phyloP scores from a whole-genome alignment of 768 basidiomycete species.

The Mycena olivaceomarginata region DNA sequence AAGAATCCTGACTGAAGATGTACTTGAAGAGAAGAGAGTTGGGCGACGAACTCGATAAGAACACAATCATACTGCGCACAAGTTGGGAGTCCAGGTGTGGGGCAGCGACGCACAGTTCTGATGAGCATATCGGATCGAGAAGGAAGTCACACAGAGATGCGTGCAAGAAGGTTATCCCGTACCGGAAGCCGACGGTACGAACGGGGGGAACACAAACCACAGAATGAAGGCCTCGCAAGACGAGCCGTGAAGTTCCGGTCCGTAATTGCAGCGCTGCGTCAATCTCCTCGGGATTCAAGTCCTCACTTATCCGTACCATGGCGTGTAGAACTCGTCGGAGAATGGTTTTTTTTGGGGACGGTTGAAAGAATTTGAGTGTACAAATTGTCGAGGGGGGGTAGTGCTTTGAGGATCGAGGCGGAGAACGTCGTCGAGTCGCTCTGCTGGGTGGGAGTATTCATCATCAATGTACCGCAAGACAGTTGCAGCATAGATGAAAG shows the following conservation, averaged over 20 bases:
- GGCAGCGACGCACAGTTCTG: background rate
- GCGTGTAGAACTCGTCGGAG: constrained; percentile 20
- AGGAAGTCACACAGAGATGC: constrained; percentile 25
- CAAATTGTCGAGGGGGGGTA: constrained; percentile 24
- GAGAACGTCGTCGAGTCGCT: constrained; percentile 26
- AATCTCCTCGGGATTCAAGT: constrained; percentile 26
- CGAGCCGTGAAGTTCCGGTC: constrained; percentile 15
- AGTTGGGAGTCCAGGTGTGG: background rate
- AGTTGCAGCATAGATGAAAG: constrained; percentile 29
- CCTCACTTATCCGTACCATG: background rate
- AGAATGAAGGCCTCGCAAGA: constrained; percentile 21
- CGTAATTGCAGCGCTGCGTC: constrained; percentile 10
- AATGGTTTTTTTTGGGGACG: background rate
- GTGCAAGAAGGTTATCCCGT: background rate
- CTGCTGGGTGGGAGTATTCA: constrained; percentile 26
- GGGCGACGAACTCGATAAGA: background rate
- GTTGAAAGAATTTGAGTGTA: constrained; percentile 23
- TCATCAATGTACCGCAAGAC: constrained; percentile 29
- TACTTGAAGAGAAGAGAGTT: background rate
- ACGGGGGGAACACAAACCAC: constrained; percentile 1
- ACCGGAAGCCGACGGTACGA: background rate
- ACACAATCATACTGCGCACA: background rate
- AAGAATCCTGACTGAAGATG: background rate
- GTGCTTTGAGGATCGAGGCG: constrained; percentile 22
- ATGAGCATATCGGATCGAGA: background rate